Evolutionary conservation across 2,329 filamentous ascomycete species (phyloP).

Genomic region (Ploettnerulaceae sp.): DNA sequence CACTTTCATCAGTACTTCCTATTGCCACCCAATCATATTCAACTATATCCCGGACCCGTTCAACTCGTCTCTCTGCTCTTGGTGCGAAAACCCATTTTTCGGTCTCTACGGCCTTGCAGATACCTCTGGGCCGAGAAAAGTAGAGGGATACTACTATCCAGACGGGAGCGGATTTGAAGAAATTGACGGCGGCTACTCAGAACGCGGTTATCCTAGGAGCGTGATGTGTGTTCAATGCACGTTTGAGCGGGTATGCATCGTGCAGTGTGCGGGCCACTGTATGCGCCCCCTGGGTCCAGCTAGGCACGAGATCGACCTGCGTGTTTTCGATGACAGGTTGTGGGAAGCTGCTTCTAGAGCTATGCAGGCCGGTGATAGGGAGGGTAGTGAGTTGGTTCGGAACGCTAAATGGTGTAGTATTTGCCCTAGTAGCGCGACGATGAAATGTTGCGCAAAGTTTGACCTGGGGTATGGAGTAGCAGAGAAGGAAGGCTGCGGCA

Average conservation of each 20-base stretch:
- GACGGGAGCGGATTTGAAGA: conserved; percentile 23
- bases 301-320: conserved; percentile 13
- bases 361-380: conserved; percentile 2
- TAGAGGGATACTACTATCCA: conserved; percentile 20
- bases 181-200: conserved; percentile 18
- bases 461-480: background rate
- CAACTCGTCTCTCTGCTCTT: conserved; percentile 20
- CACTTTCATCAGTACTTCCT: conserved; percentile 25
- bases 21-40: conserved; percentile 31
- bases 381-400: conserved; percentile 12
- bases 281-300: conserved; percentile 1
- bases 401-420: conserved; percentile 26
- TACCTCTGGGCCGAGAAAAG: conserved; percentile 1
- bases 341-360: conserved; percentile 8
- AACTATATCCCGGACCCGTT: conserved; percentile 20
- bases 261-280: conserved; percentile 20
- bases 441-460: conserved; percentile 12
- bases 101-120: conserved; percentile 24
- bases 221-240: conserved; percentile 31
- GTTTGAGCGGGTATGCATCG: conserved; percentile 16
- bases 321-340: conserved; percentile 8
- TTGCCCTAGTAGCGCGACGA: conserved; percentile 23
- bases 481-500: conserved; percentile 20
- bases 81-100: conserved; percentile 26
- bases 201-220: conserved; percentile 14